Evolutionary conservation across 139 green algal species (phyloP).

Genomic region (Spirogloea muscicola): DNA sequence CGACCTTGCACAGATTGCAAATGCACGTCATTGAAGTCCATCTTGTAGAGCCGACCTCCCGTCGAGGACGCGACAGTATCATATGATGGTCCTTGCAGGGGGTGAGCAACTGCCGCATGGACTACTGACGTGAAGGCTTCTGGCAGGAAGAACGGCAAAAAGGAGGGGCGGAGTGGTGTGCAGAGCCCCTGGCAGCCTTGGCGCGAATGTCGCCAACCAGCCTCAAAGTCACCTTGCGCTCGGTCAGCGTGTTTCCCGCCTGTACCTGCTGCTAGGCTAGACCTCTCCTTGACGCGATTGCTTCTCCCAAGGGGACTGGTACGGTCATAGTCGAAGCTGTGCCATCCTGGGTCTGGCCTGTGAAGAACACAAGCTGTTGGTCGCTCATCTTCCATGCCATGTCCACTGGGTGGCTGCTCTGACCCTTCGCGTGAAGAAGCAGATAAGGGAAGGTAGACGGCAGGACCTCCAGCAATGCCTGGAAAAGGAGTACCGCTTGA

Average conservation of each 20-base stretch:
- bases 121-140: no score
- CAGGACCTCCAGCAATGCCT: constrained; percentile 10
- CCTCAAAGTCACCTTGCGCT: constrained; percentile 31
- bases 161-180: constrained; percentile 8
- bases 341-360: not conserved
- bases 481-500: constrained; percentile 24
- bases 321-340: not conserved
- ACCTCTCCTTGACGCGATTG: not conserved
- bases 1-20: no score
- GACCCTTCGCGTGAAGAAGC: no score
- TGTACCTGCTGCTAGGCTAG: not conserved
- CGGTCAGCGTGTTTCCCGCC: not conserved
- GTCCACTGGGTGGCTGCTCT: no score
- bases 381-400: no score
- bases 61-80: no score
- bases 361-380: not conserved
- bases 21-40: no score
- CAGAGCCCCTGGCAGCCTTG: constrained; percentile 6
- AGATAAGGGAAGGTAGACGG: not conserved
- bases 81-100: no score
- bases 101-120: no score
- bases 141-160: constrained; percentile 1
- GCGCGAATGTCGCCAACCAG: constrained; percentile 20
- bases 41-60: no score
- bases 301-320: not conserved